Conservation (phyloP, 2,329 filamentous ascomycete species). For the Xylaria multiplex region DNA sequence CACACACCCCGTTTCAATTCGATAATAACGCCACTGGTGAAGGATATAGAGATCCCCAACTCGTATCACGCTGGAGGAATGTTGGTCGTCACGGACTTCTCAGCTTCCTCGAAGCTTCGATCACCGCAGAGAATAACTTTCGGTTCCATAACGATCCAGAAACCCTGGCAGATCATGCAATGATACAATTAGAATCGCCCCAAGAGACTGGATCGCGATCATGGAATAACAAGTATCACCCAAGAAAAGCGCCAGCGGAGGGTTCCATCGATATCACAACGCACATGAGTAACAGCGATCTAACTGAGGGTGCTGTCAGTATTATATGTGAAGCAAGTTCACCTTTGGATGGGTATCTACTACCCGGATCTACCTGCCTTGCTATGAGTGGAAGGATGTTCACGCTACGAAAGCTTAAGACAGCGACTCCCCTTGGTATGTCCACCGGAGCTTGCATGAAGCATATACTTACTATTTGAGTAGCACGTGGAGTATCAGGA, state of each 20-base stretch:
- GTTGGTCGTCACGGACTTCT: conserved; percentile 19
- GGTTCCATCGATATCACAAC: conserved; percentile 13
- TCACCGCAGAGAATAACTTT: neutral
- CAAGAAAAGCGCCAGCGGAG: neutral
- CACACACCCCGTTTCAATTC: neutral
- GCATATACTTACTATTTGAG: conserved; percentile 10
- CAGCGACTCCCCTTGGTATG: conserved; percentile 21
- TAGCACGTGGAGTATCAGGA: conserved; percentile 21
- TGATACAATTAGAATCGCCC: conserved; percentile 14
- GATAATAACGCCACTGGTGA: neutral
- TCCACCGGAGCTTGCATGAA: neutral
- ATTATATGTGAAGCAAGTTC: conserved; percentile 17
- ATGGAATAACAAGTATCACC: conserved; percentile 21
- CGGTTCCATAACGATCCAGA: neutral
- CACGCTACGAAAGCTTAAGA: conserved; percentile 21
- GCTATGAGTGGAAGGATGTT: conserved; percentile 22
- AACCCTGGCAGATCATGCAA: conserved; percentile 15
- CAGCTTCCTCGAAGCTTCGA: conserved; percentile 27
- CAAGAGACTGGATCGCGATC: neutral
- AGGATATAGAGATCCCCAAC: conserved; percentile 22
- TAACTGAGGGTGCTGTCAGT: conserved; percentile 19
- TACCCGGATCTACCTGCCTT: conserved; percentile 19
- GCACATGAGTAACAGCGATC: conserved; percentile 15
- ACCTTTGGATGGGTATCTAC: conserved; percentile 3
- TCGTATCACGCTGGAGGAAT: conserved; percentile 26